phyloP scores from a whole-genome alignment of 129 eudicot species.

The Flaveria bidentis region DNA sequence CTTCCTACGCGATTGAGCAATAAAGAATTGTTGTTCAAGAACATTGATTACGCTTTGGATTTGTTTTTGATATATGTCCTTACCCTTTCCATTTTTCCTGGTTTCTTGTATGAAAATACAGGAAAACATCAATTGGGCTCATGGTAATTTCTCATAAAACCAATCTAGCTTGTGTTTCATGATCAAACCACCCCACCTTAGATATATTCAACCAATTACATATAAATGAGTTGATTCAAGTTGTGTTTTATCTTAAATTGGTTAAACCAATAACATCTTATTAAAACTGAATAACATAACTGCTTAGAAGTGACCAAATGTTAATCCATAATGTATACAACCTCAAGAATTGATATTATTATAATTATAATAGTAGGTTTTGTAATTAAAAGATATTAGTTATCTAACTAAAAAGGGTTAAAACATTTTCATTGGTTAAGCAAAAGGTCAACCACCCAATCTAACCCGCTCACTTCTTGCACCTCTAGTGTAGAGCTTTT shows the following conservation, averaged over 20 bases:
- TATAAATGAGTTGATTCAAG: background rate
- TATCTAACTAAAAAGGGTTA: background rate
- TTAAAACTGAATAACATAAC: background rate
- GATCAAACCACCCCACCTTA: background rate
- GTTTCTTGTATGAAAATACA: conserved; percentile 68
- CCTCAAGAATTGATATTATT: background rate
- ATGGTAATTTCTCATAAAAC: conserved; percentile 44
- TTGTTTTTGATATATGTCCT: conserved; percentile 59
- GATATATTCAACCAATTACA: no score
- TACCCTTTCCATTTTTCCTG: conserved; percentile 77
- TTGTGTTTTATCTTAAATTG: background rate
- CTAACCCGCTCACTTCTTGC: no score
- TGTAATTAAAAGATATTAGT: background rate
- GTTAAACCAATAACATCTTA: background rate
- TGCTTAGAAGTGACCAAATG: background rate
- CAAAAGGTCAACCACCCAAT: background rate
- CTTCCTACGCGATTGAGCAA: conserved; percentile 41
- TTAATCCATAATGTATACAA: background rate
- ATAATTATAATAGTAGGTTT: background rate
- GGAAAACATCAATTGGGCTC: conserved; percentile 64
- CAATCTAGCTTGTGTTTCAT: background rate
- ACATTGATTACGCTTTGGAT: conserved; percentile 64
- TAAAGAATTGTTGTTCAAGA: conserved; percentile 52
- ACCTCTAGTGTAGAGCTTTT: no score
- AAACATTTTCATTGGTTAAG: background rate